phyloP scores from a whole-genome alignment of 2,329 filamentous ascomycete species.

The Samsoniella hepiali region DNA sequence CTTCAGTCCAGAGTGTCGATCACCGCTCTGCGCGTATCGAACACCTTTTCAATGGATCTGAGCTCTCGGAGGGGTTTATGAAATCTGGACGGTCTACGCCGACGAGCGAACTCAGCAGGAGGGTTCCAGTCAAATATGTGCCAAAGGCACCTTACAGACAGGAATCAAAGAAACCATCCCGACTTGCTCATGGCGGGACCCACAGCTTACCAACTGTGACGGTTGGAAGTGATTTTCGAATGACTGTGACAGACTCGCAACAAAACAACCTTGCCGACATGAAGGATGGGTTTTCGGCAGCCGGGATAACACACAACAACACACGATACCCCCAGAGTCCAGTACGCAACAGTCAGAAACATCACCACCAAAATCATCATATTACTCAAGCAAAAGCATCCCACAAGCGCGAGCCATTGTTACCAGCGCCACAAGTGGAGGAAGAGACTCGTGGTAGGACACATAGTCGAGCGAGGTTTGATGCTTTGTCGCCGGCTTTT shows the following conservation, averaged over 20 bases:
- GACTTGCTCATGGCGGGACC: conserved; percentile 7
- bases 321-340: background rate
- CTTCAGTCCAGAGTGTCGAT: conserved; percentile 8
- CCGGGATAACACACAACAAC: background rate
- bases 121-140: conserved; percentile 20
- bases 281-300: conserved; percentile 17
- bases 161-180: background rate
- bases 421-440: background rate
- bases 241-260: background rate
- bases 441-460: conserved; percentile 3
- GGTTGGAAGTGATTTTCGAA: conserved; percentile 22
- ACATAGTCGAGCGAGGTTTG: conserved; percentile 13
- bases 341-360: conserved; percentile 13
- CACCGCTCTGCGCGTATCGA: background rate
- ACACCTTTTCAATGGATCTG: conserved; percentile 36
- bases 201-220: conserved; percentile 22
- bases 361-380: conserved; percentile 2
- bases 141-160: background rate
- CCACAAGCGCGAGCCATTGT: background rate
- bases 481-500: conserved; percentile 14
- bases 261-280: conserved; percentile 4
- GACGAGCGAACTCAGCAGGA: conserved; percentile 29
- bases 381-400: background rate
- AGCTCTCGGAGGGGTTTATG: conserved; percentile 40
- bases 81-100: conserved; percentile 38